phyloP scores from a whole-genome alignment of 106 monocot genomes.

The Platanthera zijinensis region DNA sequence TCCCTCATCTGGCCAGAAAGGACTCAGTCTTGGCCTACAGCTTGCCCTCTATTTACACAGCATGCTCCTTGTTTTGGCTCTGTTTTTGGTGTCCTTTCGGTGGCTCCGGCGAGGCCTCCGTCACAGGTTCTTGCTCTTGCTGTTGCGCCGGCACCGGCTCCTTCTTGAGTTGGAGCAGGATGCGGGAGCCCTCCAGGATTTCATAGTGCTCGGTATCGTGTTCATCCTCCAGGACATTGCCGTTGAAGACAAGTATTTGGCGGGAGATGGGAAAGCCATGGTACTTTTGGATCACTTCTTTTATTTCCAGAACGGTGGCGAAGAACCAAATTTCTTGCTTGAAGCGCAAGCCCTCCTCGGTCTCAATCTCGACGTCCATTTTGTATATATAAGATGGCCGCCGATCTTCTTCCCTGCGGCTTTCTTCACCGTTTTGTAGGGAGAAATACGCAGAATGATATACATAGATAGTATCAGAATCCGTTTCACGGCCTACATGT shows the following conservation, averaged over 20 bases:
- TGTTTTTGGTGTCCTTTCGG: neutral
- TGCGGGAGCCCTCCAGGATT: conserved; percentile 16
- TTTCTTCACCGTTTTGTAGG: too few species aligned
- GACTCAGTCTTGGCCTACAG: neutral
- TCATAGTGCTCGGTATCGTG: conserved; percentile 12
- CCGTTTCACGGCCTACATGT: too few species aligned
- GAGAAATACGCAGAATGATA: too few species aligned
- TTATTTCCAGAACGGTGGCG: conserved; percentile 13
- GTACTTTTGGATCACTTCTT: conserved; percentile 4
- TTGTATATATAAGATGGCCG: neutral
- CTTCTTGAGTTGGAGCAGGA: neutral
- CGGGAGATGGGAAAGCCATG: conserved; percentile 13
- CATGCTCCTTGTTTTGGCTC: neutral
- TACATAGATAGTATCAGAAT: too few species aligned
- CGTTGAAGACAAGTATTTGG: conserved; percentile 22
- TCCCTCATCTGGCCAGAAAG: too few species aligned
- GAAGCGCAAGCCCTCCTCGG: conserved; percentile 14
- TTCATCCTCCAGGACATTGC: conserved; percentile 9
- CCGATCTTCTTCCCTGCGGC: too few species aligned
- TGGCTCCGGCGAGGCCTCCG: neutral
- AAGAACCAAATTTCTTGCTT: conserved; percentile 19
- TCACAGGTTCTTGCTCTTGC: neutral
- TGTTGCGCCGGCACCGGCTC: neutral
- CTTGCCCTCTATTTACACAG: conserved; percentile 18
- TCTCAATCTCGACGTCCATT: conserved; percentile 11